A percentile compares a stretch with the other conserved stretches of the same genome.
These are phyloP conservation scores for Cutaneotrichosporon dermatis DNA, from an alignment of 1,284 basidiomycete genomes.

Conservation along the genomic window DNA sequence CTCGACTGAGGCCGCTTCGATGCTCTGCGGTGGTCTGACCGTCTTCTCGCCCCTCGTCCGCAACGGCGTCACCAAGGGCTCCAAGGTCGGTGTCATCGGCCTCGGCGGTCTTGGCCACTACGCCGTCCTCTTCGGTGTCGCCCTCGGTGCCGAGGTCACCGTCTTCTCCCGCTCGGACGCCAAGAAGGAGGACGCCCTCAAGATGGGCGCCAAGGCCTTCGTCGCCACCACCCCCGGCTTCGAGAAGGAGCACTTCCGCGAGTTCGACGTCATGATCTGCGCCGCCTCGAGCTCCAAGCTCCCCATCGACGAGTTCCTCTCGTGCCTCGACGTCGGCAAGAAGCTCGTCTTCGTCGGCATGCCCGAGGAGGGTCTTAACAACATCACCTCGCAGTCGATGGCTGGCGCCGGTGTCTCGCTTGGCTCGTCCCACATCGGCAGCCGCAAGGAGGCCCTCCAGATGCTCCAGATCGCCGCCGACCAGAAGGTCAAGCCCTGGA, in stretches of 20 bases:
- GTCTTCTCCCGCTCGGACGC: constrained; percentile 62
- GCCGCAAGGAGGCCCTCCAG: constrained; percentile 58
- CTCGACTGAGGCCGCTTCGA: constrained; percentile 55
- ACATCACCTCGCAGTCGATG: constrained; percentile 44
- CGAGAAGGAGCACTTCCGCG: constrained; percentile 50
- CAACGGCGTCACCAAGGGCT: constrained; percentile 61
- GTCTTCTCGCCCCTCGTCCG: constrained; percentile 62
- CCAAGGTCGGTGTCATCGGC: constrained; percentile 64
- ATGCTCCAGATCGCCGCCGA: constrained; percentile 61
- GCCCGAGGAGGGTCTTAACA: constrained; percentile 48
- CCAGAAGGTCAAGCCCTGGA: constrained; percentile 56
- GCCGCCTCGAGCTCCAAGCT: constrained; percentile 51
- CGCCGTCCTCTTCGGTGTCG: constrained; percentile 58
- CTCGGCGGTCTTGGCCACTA: constrained; percentile 61
- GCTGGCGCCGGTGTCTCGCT: constrained; percentile 49
- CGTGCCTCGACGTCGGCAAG: constrained; percentile 56
- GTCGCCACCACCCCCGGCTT: constrained; percentile 54
- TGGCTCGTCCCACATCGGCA: constrained; percentile 58
- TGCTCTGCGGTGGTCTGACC: constrained; percentile 63
- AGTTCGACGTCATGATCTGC: constrained; percentile 63
- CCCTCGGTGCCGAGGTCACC: constrained; percentile 60
- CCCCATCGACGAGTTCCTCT: constrained; percentile 52
- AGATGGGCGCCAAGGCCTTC: constrained; percentile 59
- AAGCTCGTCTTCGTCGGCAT: constrained; percentile 56
- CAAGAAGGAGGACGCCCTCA: constrained; percentile 62